These are phyloP conservation scores for Brasilioporus rufonigricans DNA, from an alignment of 768 basidiomycete species.

Conservation along the genomic window DNA sequence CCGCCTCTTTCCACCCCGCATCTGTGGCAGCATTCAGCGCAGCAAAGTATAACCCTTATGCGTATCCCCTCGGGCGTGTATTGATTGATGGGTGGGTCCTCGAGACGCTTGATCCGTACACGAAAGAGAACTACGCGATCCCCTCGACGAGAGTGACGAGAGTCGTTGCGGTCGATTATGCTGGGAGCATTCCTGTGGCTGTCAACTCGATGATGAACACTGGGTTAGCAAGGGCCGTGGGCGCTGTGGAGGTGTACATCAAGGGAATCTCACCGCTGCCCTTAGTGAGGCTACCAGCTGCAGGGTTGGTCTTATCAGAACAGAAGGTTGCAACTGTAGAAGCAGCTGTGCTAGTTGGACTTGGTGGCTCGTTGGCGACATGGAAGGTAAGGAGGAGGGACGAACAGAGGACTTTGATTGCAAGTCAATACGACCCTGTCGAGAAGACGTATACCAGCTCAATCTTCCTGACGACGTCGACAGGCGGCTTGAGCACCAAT, in stretches of 20 bases:
- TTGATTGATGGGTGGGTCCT: slow-evolving; percentile 94
- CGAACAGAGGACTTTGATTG: slow-evolving; percentile 53
- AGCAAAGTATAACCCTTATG: slow-evolving; percentile 72
- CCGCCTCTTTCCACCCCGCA: slow-evolving; percentile 76
- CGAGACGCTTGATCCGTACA: slow-evolving; percentile 95
- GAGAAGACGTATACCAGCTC: slow-evolving; percentile 50
- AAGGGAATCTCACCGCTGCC: slow-evolving; percentile 66
- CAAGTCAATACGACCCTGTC: slow-evolving; percentile 50
- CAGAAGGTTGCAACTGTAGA: slow-evolving; percentile 43
- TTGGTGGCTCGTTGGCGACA: slow-evolving; percentile 24
- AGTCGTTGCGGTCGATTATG: slow-evolving; percentile 82
- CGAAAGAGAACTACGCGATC: slow-evolving; percentile 89
- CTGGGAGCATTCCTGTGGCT: slow-evolving; percentile 79
- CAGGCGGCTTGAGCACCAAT: not conserved
- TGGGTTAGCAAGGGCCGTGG: slow-evolving; percentile 66
- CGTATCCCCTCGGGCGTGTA: slow-evolving; percentile 73
- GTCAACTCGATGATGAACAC: slow-evolving; percentile 86
- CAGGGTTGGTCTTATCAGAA: slow-evolving; percentile 57
- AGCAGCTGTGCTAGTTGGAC: slow-evolving; percentile 23
- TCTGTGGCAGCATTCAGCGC: slow-evolving; percentile 53
- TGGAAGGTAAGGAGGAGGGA: slow-evolving; percentile 68
- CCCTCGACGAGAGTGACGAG: slow-evolving; percentile 89
- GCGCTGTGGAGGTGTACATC: slow-evolving; percentile 71
- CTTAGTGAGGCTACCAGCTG: slow-evolving; percentile 63
- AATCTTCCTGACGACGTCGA: slow-evolving; percentile 43